Percentiles rank a stretch among this genome's conserved stretches.
phyloP scores from a whole-genome alignment of 768 basidiomycete species.

The Collybiopsis confluens region DNA sequence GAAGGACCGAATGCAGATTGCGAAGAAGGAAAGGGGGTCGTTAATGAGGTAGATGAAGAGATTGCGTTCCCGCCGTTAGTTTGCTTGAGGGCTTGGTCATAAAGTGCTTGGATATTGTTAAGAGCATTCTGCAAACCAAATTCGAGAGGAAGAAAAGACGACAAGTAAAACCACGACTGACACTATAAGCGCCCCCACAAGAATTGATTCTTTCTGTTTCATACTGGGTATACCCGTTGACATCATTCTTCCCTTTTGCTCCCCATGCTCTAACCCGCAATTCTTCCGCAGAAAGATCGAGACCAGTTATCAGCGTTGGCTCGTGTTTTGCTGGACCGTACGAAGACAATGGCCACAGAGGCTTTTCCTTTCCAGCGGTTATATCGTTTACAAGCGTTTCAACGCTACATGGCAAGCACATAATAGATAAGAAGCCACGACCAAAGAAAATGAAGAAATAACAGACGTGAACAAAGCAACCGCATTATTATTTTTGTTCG shows the following conservation, averaged over 20 bases:
- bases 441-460: conserved; percentile 4
- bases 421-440: conserved; percentile 2
- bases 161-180: conserved; percentile 20
- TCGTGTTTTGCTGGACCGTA: conserved; percentile 78
- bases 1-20: conserved; percentile 29
- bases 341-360: conserved; percentile 73
- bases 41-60: conserved; percentile 15
- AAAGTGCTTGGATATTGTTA: conserved; percentile 43
- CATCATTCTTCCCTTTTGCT: conserved; percentile 28
- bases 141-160: background rate
- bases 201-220: conserved; percentile 52
- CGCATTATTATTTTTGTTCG: conserved; percentile 13
- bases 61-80: conserved; percentile 22
- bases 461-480: conserved; percentile 23
- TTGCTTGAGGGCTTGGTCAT: conserved; percentile 47
- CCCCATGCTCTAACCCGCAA: conserved; percentile 60
- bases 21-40: conserved; percentile 18
- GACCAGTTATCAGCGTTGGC: conserved; percentile 54
- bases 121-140: conserved; percentile 37
- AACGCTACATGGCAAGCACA: conserved; percentile 36
- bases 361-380: conserved; percentile 56
- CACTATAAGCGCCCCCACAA: conserved; percentile 45
- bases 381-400: conserved; percentile 67
- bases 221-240: conserved; percentile 42
- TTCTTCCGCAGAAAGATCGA: conserved; percentile 80